These are phyloP conservation scores for Lenwebbia sp. DNA, from an alignment of 345 rosid species.

Conservation along the genomic window DNA sequence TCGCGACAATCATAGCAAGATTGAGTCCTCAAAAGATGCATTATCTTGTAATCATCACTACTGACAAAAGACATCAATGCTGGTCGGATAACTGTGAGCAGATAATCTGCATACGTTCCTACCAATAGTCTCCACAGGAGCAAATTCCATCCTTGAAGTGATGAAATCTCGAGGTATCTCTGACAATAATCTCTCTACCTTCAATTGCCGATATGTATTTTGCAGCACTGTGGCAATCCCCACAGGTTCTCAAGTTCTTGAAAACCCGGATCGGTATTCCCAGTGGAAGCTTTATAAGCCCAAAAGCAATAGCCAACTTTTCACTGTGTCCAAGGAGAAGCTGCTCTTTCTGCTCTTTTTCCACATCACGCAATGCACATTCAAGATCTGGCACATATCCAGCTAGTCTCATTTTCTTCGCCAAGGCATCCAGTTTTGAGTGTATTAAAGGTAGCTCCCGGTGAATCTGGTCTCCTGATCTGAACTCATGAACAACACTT, in stretches of 20 bases:
- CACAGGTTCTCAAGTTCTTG: slow-evolving; percentile 80
- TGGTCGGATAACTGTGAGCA: neutral
- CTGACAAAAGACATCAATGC: neutral
- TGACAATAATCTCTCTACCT: slow-evolving; percentile 53
- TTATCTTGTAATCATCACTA: neutral
- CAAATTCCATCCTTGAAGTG: slow-evolving; percentile 71
- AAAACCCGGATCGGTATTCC: slow-evolving; percentile 48
- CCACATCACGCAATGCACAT: slow-evolving; percentile 68
- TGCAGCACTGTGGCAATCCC: slow-evolving; percentile 68
- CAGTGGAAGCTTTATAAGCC: slow-evolving; percentile 43
- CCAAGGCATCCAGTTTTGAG: slow-evolving; percentile 46
- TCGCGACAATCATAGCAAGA: neutral
- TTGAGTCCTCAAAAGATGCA: neutral
- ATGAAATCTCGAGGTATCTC: slow-evolving; percentile 76
- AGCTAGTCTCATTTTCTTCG: slow-evolving; percentile 57
- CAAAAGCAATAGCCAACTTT: slow-evolving; percentile 73
- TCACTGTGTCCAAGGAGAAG: slow-evolving; percentile 75
- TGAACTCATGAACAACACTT: slow-evolving; percentile 22
- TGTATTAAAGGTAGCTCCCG: slow-evolving; percentile 45
- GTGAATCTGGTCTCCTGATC: slow-evolving; percentile 30
- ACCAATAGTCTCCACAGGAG: slow-evolving; percentile 90
- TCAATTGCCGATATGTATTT: slow-evolving; percentile 64
- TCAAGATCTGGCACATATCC: slow-evolving; percentile 80
- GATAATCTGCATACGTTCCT: neutral
- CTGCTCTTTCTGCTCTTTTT: slow-evolving; percentile 52